Conservation (phyloP, 441 rosid species). For the Pelargonium cotyledonis region DNA sequence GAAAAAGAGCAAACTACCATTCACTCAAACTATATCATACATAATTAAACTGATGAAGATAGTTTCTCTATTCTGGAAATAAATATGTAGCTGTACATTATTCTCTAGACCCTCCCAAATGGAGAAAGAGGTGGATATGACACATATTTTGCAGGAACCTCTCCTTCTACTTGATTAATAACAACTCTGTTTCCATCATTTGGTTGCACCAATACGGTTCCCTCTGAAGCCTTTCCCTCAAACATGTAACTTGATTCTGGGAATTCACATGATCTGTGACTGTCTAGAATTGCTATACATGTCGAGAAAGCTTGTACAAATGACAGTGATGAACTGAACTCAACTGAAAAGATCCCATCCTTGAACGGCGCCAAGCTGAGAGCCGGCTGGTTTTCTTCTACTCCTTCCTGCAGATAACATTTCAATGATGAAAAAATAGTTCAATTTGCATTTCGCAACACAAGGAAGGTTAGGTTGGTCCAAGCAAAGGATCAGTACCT, state of each 20-base stretch:
- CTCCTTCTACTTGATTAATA: conserved; percentile 32
- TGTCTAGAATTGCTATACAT: conserved; percentile 65
- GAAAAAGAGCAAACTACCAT: conserved; percentile 10
- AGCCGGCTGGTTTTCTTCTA: conserved; percentile 40
- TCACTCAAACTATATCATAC: conserved; percentile 20
- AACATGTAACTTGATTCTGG: conserved; percentile 24
- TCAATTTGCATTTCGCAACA: conserved; percentile 19
- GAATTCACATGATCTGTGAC: conserved; percentile 33
- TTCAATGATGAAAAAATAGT: conserved; percentile 12
- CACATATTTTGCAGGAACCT: conserved; percentile 43
- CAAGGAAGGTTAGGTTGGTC: not conserved
- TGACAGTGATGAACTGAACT: conserved; percentile 64
- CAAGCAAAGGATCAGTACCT: conserved; percentile 35
- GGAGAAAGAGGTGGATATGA: conserved; percentile 73
- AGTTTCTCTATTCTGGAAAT: conserved; percentile 13
- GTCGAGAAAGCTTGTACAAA: conserved; percentile 75
- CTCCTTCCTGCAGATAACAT: conserved; percentile 46
- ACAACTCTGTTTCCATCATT: conserved; percentile 31
- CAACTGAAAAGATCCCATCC: conserved; percentile 70
- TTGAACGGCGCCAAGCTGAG: conserved; percentile 60
- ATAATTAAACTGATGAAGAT: conserved; percentile 29
- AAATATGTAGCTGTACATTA: conserved; percentile 16
- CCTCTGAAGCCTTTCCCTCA: conserved; percentile 33
- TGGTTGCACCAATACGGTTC: conserved; percentile 22
- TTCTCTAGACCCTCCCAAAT: conserved; percentile 50